phyloP scores from a whole-genome alignment of 495 filamentous ascomycete genomes.

The Annulohypoxylon nitens region DNA sequence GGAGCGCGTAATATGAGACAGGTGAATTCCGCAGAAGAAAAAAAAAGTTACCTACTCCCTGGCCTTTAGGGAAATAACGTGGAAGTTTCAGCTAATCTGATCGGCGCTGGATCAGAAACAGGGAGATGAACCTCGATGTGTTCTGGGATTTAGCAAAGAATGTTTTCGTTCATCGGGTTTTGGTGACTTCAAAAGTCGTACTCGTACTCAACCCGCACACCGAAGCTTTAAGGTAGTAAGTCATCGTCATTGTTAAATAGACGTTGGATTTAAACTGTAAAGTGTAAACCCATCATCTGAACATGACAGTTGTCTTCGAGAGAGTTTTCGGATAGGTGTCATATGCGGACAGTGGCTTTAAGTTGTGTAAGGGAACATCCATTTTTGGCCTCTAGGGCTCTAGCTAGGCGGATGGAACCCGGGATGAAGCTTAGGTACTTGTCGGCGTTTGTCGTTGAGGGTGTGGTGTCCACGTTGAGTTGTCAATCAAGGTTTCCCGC shows the following conservation, averaged over 20 bases:
- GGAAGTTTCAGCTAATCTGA: slow-evolving; percentile 45
- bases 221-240: slow-evolving; percentile 27
- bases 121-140: slow-evolving; percentile 32
- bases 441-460: slow-evolving; percentile 27
- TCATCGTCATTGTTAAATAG: slow-evolving; percentile 20
- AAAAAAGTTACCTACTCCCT: slow-evolving; percentile 7
- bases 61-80: slow-evolving; percentile 26
- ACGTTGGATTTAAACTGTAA: slow-evolving; percentile 28
- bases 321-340: slow-evolving; percentile 18
- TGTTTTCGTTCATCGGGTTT: slow-evolving; percentile 14
- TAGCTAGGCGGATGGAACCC: not conserved
- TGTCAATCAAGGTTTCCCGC: slow-evolving; percentile 36
- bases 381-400: not conserved
- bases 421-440: slow-evolving; percentile 10
- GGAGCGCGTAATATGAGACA: slow-evolving; percentile 42
- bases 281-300: slow-evolving; percentile 22
- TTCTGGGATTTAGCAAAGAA: slow-evolving; percentile 35
- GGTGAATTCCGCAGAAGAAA: slow-evolving; percentile 22
- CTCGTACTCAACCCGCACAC: not conserved
- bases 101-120: slow-evolving; percentile 33
- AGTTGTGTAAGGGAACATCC: not conserved
- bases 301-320: not conserved
- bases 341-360: not conserved
- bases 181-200: not conserved
- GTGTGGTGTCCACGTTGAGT: slow-evolving; percentile 21